Conservation (phyloP, 352 stramenopile genomes). For the Globisporangium sylvaticum region DNA sequence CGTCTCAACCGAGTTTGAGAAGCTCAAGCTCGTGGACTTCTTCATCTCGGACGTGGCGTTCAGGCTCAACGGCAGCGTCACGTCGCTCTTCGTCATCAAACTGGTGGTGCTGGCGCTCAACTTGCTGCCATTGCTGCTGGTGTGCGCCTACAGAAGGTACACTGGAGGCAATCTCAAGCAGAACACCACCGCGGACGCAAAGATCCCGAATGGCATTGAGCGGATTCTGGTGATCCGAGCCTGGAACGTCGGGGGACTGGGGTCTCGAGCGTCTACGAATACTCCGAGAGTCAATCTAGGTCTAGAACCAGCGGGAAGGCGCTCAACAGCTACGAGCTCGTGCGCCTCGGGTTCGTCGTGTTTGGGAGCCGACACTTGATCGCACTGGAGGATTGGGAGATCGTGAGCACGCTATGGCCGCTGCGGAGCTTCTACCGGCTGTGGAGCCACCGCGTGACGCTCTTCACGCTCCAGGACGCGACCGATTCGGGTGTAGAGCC, state of each 20-base stretch:
- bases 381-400: slow-evolving; percentile 27
- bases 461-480: slow-evolving; percentile 16
- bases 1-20: slow-evolving; percentile 29
- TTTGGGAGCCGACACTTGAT: slow-evolving; percentile 25
- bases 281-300: background rate
- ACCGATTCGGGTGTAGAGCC: background rate
- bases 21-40: slow-evolving; percentile 29
- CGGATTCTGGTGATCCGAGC: slow-evolving; percentile 1
- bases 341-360: slow-evolving; percentile 33
- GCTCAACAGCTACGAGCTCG: slow-evolving; percentile 29
- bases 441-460: slow-evolving; percentile 28
- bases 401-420: slow-evolving; percentile 19
- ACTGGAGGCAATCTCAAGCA: slow-evolving; percentile 7
- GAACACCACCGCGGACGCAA: background rate
- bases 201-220: slow-evolving; percentile 6
- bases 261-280: too few species aligned
- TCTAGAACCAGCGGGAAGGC: background rate
- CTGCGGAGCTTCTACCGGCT: slow-evolving; percentile 22
- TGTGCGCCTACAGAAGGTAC: background rate
- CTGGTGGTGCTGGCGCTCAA: slow-evolving; percentile 34
- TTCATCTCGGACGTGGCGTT: slow-evolving; percentile 27
- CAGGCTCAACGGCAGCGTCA: slow-evolving; percentile 28
- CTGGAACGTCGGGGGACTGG: background rate
- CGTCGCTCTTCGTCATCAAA: slow-evolving; percentile 42
- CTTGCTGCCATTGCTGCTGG: slow-evolving; percentile 28